A percentile compares a stretch with the other conserved stretches of the same genome.
These are phyloP conservation scores for Huntiella bhutanensis DNA, from an alignment of 2,329 filamentous ascomycete species.

Conservation along the genomic window DNA sequence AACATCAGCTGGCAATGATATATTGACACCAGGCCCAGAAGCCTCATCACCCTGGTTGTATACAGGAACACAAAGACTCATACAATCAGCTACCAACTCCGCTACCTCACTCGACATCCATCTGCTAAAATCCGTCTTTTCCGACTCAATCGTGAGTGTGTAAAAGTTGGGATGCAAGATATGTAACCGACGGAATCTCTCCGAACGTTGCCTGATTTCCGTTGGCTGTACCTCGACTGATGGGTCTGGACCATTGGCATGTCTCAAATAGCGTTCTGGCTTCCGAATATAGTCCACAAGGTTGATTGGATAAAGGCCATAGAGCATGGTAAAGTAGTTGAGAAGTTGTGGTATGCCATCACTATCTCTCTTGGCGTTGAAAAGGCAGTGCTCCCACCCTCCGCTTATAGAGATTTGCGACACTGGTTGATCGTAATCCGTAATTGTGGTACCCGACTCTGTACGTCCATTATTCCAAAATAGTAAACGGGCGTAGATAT, in stretches of 20 bases:
- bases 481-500: constrained; percentile 59
- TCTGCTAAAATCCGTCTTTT: constrained; percentile 54
- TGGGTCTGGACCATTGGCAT: constrained; percentile 47
- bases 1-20: not conserved
- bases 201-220: constrained; percentile 57
- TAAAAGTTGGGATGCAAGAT: constrained; percentile 73
- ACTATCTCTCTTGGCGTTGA: constrained; percentile 42
- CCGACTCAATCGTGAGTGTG: constrained; percentile 57
- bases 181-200: constrained; percentile 54
- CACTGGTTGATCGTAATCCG: constrained; percentile 8
- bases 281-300: constrained; percentile 76
- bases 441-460: constrained; percentile 22
- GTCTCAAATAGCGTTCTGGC: constrained; percentile 57
- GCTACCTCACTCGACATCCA: constrained; percentile 66
- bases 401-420: constrained; percentile 17
- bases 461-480: constrained; percentile 52
- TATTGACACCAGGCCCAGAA: not conserved
- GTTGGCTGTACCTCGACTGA: constrained; percentile 62
- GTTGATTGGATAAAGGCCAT: constrained; percentile 68
- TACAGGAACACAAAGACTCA: constrained; percentile 36
- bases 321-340: constrained; percentile 65
- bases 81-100: constrained; percentile 63
- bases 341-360: constrained; percentile 46
- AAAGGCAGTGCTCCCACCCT: constrained; percentile 46
- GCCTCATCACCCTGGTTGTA: not conserved